These are phyloP conservation scores for Pseudopithomyces chartarum DNA, from an alignment of 2,329 filamentous ascomycete genomes.

Conservation along the genomic window DNA sequence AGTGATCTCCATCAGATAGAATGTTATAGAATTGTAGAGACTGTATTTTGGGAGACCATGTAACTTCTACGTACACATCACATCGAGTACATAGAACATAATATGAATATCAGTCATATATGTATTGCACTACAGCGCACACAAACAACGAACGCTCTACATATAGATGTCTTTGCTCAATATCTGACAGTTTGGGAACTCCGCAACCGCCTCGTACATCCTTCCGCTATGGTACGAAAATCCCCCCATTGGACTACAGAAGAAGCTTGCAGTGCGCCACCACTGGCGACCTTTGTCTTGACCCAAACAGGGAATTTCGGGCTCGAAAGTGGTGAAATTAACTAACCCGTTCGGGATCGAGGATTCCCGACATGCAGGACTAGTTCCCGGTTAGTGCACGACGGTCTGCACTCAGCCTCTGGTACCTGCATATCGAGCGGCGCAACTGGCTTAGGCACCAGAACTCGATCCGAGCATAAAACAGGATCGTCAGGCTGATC, in stretches of 20 bases:
- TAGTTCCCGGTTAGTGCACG: constrained; percentile 3
- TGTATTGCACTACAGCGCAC: too few species aligned
- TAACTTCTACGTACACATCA: too few species aligned
- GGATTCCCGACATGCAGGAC: constrained; percentile 10
- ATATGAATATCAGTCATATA: too few species aligned
- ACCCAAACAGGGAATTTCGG: constrained; percentile 1
- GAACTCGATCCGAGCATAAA: not conserved
- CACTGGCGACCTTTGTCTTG: not conserved
- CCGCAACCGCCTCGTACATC: not conserved
- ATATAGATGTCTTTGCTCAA: not conserved
- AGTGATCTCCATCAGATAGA: not conserved
- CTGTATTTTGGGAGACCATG: too few species aligned
- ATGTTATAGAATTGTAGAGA: not conserved
- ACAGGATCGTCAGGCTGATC: not conserved
- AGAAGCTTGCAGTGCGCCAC: not conserved
- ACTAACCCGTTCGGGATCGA: constrained; percentile 1
- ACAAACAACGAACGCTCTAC: too few species aligned
- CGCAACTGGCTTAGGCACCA: not conserved
- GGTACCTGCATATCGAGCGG: constrained; percentile 5
- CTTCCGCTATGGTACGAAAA: not conserved
- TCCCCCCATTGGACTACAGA: not conserved
- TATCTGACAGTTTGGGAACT: not conserved
- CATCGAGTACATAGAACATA: too few species aligned
- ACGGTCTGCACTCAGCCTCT: constrained; percentile 1
- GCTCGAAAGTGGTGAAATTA: not conserved